Base-by-base conservation (phyloP, 371 early-diverging fungal species). In the Fennellomyces sp. region DNA sequence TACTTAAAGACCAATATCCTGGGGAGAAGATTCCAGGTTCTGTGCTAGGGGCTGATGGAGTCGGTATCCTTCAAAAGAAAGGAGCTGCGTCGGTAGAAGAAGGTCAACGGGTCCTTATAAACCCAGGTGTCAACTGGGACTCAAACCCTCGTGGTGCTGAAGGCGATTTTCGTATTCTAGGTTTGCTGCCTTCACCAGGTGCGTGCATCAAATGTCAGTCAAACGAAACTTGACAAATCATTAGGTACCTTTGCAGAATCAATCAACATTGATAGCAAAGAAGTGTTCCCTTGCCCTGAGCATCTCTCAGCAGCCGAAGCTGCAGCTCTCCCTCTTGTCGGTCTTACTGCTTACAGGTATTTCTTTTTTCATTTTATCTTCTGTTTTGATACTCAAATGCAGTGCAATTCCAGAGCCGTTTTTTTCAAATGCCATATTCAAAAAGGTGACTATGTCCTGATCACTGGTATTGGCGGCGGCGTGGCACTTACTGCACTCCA, bases 391-490 rank as follows among this genome's bases (percentile, higher is more conserved):
- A 45, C 5, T 21, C 5, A 45, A 23, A 33, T 6, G 13, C 35
- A 33, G 8, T 47, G 47, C 4, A 3, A 30, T 15, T 52, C 2
- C 26, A 75, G 86, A 45, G 87, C 84, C 15, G 49, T 76, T 2
- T 85, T 87, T 39, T 82, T 85, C n/a, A 86, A 86, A 50, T 89
- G 78, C 2, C 61, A 80, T 26, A 81, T 88, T 15, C 61, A 68
- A 52, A 63, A 70, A 17, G 88, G 81, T 11, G 80, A 85, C 17
- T 77, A 82, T 61, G 86, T 91, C 5, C 66, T 91, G 12, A 76
- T 91, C 49, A 84, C 90, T 17, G 91, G 91, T 33, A 89, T 91
- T 63, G 88, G 85, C 23, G 91, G 91, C 35, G 91, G 91, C 51
- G 91, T 91, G 29, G 91, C 91, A 0, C 63, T 90, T 26, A 75